These are phyloP conservation scores for Tetrahymena borealis DNA, from an alignment of 73 alveolate genomes.

Conservation along the genomic window DNA sequence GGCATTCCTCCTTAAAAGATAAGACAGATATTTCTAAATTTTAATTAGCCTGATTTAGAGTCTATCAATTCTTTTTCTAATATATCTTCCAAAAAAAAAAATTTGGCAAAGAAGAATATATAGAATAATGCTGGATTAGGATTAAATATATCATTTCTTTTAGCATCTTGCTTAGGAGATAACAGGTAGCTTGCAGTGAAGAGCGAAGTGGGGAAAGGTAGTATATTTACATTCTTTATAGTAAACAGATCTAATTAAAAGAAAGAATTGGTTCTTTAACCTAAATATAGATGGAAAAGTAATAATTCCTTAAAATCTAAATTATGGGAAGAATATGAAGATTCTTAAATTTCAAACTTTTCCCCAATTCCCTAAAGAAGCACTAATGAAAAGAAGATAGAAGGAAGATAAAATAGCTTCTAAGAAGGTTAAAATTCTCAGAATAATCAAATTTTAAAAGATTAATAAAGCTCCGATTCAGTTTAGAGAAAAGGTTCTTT, in stretches of 20 bases:
- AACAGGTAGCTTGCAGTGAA: background rate
- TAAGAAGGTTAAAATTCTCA: no score
- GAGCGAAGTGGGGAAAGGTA: background rate
- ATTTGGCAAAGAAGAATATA: background rate
- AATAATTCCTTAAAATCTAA: background rate
- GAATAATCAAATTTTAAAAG: no score
- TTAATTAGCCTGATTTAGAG: background rate
- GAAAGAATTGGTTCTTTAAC: background rate
- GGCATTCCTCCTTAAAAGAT: background rate
- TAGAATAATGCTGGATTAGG: background rate
- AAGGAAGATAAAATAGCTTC: background rate
- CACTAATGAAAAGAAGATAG: background rate
- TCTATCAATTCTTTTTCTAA: no score
- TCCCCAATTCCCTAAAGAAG: background rate
- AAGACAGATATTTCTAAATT: background rate
- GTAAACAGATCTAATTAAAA: background rate
- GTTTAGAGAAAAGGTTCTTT: no score
- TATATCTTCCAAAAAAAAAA: background rate
- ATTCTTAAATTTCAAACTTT: background rate
- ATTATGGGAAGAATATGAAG: background rate
- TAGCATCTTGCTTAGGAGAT: background rate
- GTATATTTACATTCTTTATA: background rate
- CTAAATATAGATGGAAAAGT: background rate
- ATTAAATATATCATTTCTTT: background rate
- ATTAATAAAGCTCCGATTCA: no score